Evolutionary conservation across 495 filamentous ascomycete species (phyloP), one percentile per base, ranked within the genome.

Genomic region (Aspergillus kassunensis): DNA sequence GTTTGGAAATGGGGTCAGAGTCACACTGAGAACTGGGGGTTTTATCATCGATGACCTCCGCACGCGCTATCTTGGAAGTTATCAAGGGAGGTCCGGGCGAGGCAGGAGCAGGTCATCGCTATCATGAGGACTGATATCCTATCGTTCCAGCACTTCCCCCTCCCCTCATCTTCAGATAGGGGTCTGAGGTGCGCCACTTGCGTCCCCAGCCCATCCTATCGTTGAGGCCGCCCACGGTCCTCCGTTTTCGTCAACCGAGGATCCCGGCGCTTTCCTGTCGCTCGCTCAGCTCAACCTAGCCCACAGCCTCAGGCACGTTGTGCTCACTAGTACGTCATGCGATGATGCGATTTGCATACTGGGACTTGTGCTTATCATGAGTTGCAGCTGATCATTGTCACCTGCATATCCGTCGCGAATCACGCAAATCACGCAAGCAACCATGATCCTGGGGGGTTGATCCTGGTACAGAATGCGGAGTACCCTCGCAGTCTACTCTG

Each of bases 261-360:
- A 25, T 41, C 25, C 42, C 45, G 47, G 46, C 34, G 42, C 34
- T 40, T 19, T 36, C 31, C 49, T 46, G 25, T 44, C 9, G 42
- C 15, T 44, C 34, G 18, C 37, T 25, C 20, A 16, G 11, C 34
- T 31, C 20, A 33, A 43, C 30, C 46, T 21, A 41, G 47, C 30
- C 58, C 58, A 52, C 49, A 44, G 42, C 46, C 44, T 52, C 58
- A 60, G 58, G 54, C 58, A 60, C 58, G 55, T 57, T 57, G 30
- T 25, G 40, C 19, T 52, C 49, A 52, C 49, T 57, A 52, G 54
- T 18, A 49, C 44, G 49, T 53, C 50, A 53, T 53, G 46, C 37
- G 31, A 45, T 35, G 43, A 44, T 48, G 49, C 25, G 31, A 19
- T 45, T 15, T n/a, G 34, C 27, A 30, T 53, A 15, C n/a, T n/a